Evolutionary conservation across 1,284 basidiomycete species (phyloP).

Genomic region (Golubevia pallescens): DNA sequence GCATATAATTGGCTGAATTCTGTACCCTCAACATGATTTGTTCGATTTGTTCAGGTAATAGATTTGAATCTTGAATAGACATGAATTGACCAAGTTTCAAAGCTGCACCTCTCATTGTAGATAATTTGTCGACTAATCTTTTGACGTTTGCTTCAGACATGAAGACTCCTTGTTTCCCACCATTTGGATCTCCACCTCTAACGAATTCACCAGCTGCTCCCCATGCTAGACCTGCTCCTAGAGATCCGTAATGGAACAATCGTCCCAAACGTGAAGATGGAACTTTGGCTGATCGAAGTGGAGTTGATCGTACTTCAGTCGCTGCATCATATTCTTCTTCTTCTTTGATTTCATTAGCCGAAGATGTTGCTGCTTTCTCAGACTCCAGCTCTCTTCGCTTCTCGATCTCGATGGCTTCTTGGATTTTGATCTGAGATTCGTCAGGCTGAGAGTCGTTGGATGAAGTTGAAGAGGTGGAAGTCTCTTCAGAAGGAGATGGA

Average conservation of each 20-base stretch:
- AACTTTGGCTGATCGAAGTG: slow-evolving; percentile 51
- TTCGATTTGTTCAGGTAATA: slow-evolving; percentile 83
- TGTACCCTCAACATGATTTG: slow-evolving; percentile 88
- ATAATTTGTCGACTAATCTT: slow-evolving; percentile 86
- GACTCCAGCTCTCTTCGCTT: not conserved
- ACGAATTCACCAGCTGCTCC: slow-evolving; percentile 40
- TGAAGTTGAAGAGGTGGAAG: slow-evolving; percentile 1
- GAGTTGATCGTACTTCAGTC: slow-evolving; percentile 31
- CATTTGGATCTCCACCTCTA: not conserved
- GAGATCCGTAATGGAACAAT: slow-evolving; percentile 56
- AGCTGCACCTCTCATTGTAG: slow-evolving; percentile 93
- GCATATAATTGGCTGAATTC: slow-evolving; percentile 97
- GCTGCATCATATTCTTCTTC: slow-evolving; percentile 55
- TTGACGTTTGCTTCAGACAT: slow-evolving; percentile 80
- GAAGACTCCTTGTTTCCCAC: slow-evolving; percentile 13
- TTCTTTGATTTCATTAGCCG: not conserved
- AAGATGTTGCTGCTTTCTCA: not conserved
- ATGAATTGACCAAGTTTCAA: slow-evolving; percentile 96
- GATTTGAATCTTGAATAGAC: slow-evolving; percentile 78
- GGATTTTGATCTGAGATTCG: slow-evolving; percentile 1
- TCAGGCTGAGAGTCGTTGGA: not conserved
- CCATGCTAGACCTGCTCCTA: slow-evolving; percentile 58
- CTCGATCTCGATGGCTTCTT: not conserved
- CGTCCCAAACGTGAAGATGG: slow-evolving; percentile 60
- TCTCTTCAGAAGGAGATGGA: not conserved